Conservation (phyloP, 1,284 basidiomycete species). For the Hypsizygus ulmarius region DNA sequence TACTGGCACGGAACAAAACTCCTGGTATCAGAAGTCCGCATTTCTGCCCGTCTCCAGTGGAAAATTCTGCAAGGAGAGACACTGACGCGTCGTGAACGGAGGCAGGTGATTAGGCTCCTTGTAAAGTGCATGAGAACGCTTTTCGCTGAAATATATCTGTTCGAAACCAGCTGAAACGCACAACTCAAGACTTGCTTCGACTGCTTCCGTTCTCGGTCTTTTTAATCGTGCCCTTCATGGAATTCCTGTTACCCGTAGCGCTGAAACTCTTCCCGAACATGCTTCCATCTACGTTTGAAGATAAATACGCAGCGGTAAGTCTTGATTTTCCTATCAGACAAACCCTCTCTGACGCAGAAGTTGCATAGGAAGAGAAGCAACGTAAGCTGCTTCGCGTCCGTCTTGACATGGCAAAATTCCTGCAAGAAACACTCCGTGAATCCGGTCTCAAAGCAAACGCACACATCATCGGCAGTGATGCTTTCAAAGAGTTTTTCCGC, state of each 20-base stretch:
- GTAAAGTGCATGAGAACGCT: constrained; percentile 2
- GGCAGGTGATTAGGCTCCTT: constrained; percentile 64
- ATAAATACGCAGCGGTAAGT: constrained; percentile 88
- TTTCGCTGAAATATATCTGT: constrained; percentile 9
- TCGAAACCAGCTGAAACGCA: constrained; percentile 88
- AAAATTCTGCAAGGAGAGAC: constrained; percentile 91
- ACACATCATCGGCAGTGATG: constrained; percentile 89
- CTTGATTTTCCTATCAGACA: neutral
- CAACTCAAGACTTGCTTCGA: constrained; percentile 89
- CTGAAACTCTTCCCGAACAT: constrained; percentile 98
- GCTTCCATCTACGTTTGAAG: constrained; percentile 98
- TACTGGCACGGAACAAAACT: constrained; percentile 98
- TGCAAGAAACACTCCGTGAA: constrained; percentile 96
- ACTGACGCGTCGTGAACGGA: constrained; percentile 88
- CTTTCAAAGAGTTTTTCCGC: constrained; percentile 99
- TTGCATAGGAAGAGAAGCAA: constrained; percentile 87
- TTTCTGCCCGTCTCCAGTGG: constrained; percentile 86
- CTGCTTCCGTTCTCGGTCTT: constrained; percentile 96
- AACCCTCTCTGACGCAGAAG: neutral
- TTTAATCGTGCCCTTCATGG: constrained; percentile 97
- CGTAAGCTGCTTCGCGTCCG: constrained; percentile 93
- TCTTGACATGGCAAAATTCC: constrained; percentile 98
- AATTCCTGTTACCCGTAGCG: constrained; percentile 93
- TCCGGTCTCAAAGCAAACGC: constrained; percentile 90
- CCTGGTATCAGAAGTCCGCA: constrained; percentile 91